Percentiles rank a stretch among this genome's conserved stretches.
Conservation (phyloP, 2,329 filamentous ascomycete genomes). For the Cercospora brassicicola region DNA sequence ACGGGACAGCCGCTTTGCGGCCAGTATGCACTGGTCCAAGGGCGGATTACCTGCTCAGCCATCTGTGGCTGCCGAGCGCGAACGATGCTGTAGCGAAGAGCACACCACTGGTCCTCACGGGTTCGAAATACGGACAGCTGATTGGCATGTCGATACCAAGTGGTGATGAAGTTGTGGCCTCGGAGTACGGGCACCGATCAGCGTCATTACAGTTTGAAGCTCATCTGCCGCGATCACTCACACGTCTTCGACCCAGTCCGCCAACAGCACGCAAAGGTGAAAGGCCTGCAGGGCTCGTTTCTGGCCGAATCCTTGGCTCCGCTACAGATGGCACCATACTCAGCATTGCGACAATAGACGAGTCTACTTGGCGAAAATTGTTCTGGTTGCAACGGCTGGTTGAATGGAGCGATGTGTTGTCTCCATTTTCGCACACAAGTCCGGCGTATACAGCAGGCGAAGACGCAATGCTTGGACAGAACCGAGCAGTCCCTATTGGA, state of each 20-base stretch:
- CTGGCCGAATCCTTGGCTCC: slow-evolving; percentile 52
- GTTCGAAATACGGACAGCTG: slow-evolving; percentile 32
- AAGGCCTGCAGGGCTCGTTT: slow-evolving; percentile 43
- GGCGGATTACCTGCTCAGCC: slow-evolving; percentile 28
- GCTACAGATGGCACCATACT: slow-evolving; percentile 55
- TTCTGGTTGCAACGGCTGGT: slow-evolving; percentile 69
- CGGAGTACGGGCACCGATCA: slow-evolving; percentile 4
- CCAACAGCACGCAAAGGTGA: slow-evolving; percentile 39
- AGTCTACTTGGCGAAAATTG: slow-evolving; percentile 66
- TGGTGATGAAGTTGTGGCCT: slow-evolving; percentile 3
- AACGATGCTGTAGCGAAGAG: not conserved
- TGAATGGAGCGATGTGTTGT: slow-evolving; percentile 38
- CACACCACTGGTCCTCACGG: slow-evolving; percentile 10
- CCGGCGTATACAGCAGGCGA: slow-evolving; percentile 22
- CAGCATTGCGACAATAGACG: slow-evolving; percentile 63
- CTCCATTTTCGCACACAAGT: slow-evolving; percentile 27
- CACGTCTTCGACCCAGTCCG: slow-evolving; percentile 51
- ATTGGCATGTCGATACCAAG: slow-evolving; percentile 29
- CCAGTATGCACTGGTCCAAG: slow-evolving; percentile 31
- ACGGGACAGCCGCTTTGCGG: slow-evolving; percentile 29
- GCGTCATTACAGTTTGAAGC: slow-evolving; percentile 42
- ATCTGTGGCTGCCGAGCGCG: slow-evolving; percentile 23
- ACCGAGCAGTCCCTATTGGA: slow-evolving; percentile 31
- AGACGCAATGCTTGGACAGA: slow-evolving; percentile 15
- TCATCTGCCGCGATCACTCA: slow-evolving; percentile 44